Conservation (phyloP, 352 stramenopile species). For the Pythium utonaiense region DNA sequence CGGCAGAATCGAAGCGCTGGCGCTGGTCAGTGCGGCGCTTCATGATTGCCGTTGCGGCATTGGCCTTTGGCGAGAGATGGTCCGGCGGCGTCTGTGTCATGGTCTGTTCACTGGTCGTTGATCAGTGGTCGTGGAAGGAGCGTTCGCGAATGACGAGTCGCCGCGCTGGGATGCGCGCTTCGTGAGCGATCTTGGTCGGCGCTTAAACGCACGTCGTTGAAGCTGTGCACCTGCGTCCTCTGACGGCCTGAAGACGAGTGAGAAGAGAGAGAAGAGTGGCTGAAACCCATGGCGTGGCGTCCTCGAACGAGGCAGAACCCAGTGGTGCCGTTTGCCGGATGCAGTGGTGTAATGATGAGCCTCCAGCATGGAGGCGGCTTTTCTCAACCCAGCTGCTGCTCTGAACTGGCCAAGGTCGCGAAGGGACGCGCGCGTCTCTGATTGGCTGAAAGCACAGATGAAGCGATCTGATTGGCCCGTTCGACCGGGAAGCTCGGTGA, state of each 20-base stretch:
- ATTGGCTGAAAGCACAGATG: conserved; percentile 22
- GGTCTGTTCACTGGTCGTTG: not conserved
- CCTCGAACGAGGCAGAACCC: conserved; percentile 1
- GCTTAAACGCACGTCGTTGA: not conserved
- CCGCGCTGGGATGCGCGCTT: not conserved
- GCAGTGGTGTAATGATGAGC: too few species aligned
- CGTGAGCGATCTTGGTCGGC: not conserved
- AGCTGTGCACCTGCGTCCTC: not conserved
- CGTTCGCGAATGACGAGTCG: not conserved
- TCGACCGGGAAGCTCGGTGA: not conserved
- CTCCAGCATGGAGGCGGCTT: not conserved
- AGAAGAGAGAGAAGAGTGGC: conserved; percentile 1
- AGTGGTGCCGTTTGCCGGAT: too few species aligned
- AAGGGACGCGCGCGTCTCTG: conserved; percentile 5
- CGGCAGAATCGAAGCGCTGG: conserved; percentile 74
- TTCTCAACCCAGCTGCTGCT: conserved; percentile 13
- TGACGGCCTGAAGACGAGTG: not conserved
- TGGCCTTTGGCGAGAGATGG: not conserved
- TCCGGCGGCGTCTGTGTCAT: conserved; percentile 8
- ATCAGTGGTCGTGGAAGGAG: not conserved
- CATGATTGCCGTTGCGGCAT: conserved; percentile 32
- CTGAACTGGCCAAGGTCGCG: conserved; percentile 17
- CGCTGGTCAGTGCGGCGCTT: conserved; percentile 47
- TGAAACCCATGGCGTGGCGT: not conserved
- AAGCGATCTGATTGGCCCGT: conserved; percentile 14